Conservation (phyloP, 768 basidiomycete genomes). For the Exsudoporus frostii region DNA sequence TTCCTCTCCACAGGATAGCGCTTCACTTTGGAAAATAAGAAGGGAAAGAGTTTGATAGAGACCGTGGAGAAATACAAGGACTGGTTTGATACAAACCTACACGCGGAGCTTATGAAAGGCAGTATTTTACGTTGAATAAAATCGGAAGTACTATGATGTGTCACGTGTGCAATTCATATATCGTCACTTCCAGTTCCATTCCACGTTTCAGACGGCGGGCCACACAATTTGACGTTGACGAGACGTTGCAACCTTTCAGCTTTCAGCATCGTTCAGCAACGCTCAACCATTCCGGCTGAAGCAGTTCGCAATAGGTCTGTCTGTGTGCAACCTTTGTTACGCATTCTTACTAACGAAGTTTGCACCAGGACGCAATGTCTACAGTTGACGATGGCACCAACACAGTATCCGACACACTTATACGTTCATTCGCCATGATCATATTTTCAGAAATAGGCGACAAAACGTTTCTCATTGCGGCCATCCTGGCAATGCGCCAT, state of each 20-base stretch:
- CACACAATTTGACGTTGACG: background rate
- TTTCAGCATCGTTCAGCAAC: background rate
- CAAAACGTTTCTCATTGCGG: slow-evolving; percentile 88
- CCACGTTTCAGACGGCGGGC: too few species aligned
- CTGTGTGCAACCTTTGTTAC: background rate
- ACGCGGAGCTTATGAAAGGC: too few species aligned
- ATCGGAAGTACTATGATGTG: too few species aligned
- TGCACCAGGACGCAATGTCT: slow-evolving; percentile 18
- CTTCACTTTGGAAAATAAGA: slow-evolving; percentile 3
- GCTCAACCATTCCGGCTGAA: background rate
- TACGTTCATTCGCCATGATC: slow-evolving; percentile 86
- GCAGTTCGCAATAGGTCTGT: slow-evolving; percentile 2
- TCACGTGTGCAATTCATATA: background rate
- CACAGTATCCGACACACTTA: slow-evolving; percentile 45
- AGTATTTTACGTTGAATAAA: too few species aligned
- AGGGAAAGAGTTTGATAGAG: slow-evolving; percentile 14
- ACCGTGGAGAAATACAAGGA: slow-evolving; percentile 16
- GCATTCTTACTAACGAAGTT: background rate
- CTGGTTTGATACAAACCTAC: slow-evolving; percentile 29
- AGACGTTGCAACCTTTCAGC: background rate
- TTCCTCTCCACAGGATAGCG: slow-evolving; percentile 14
- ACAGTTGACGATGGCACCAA: slow-evolving; percentile 10
- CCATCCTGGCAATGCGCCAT: slow-evolving; percentile 92
- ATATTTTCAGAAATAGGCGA: slow-evolving; percentile 93
- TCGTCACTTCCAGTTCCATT: too few species aligned